Percentiles rank a stretch among this genome's conserved stretches.
Conservation (phyloP, 257 asterid species). For the Rubia yunnanensis region DNA sequence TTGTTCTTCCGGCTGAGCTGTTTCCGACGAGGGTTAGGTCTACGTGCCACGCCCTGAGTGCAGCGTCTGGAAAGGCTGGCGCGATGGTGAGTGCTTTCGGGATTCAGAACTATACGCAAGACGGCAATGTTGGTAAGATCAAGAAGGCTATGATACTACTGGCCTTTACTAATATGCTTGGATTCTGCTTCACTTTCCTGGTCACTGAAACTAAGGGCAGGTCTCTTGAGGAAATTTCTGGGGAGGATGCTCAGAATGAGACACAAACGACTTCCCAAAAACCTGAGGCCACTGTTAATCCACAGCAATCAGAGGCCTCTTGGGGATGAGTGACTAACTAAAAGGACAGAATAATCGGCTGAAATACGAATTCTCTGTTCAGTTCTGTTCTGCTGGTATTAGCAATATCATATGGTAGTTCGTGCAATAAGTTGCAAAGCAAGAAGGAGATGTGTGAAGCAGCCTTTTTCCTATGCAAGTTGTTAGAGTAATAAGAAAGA, state of each 20-base stretch:
- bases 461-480: not conserved
- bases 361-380: not conserved
- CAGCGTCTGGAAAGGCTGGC: conserved; percentile 25
- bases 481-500: conserved; percentile 8
- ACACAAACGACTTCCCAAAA: conserved; percentile 5
- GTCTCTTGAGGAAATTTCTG: conserved; percentile 26
- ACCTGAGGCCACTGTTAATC: not conserved
- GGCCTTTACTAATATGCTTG: conserved; percentile 26
- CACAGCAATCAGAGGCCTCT: conserved; percentile 11
- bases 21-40: conserved; percentile 26
- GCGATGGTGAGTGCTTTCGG: conserved; percentile 27
- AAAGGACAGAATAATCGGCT: not conserved
- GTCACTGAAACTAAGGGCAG: conserved; percentile 25
- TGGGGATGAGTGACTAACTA: conserved; percentile 14
- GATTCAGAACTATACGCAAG: conserved; percentile 20
- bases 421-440: conserved; percentile 2
- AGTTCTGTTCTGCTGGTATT: not conserved
- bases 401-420: not conserved
- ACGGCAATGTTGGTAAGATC: conserved; percentile 8
- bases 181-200: conserved; percentile 24
- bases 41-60: conserved; percentile 24
- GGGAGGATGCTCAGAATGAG: conserved; percentile 18
- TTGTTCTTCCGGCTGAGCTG: conserved; percentile 28
- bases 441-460: not conserved
- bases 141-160: conserved; percentile 19